These are phyloP conservation scores for Clathrospora elynae DNA, from an alignment of 2,329 filamentous ascomycete species.

Conservation along the genomic window DNA sequence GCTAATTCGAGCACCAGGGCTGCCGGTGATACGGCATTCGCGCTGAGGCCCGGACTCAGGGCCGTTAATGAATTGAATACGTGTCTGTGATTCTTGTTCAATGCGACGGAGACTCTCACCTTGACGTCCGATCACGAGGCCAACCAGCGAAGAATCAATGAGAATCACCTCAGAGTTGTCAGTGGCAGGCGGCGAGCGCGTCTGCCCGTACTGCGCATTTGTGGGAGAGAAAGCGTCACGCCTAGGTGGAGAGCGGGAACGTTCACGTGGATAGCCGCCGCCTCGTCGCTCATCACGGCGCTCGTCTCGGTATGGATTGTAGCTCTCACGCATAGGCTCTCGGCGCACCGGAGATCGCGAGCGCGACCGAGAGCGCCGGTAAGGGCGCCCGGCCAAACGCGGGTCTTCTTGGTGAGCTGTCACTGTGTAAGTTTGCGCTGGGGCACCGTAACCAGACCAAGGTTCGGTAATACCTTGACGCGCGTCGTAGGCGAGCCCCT, in stretches of 20 bases:
- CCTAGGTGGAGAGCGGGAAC: conserved; percentile 72
- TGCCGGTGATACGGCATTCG: conserved; percentile 84
- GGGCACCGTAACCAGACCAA: conserved; percentile 43
- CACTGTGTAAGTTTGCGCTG: conserved; percentile 41
- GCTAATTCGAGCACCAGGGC: conserved; percentile 70
- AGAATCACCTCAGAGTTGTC: conserved; percentile 81
- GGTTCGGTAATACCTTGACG: conserved; percentile 52
- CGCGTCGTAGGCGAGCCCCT: conserved; percentile 65
- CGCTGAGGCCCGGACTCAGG: conserved; percentile 74
- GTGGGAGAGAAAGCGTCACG: conserved; percentile 65
- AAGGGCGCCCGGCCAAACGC: conserved; percentile 59
- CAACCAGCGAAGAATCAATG: conserved; percentile 85
- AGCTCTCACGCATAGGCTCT: conserved; percentile 73
- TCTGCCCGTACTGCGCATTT: conserved; percentile 56
- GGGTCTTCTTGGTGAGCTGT: conserved; percentile 53
- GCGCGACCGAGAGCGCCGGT: conserved; percentile 73
- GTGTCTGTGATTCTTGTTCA: conserved; percentile 78
- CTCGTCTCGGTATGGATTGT: conserved; percentile 85
- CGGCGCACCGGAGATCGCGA: conserved; percentile 64
- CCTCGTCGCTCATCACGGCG: conserved; percentile 68
- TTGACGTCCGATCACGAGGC: conserved; percentile 86
- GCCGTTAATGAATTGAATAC: conserved; percentile 85
- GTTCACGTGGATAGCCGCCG: conserved; percentile 68
- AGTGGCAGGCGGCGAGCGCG: conserved; percentile 65
- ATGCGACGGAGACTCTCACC: conserved; percentile 88